Base-by-base conservation (phyloP, 305 asterid genomes). In the Ilex paraguariensis region DNA sequence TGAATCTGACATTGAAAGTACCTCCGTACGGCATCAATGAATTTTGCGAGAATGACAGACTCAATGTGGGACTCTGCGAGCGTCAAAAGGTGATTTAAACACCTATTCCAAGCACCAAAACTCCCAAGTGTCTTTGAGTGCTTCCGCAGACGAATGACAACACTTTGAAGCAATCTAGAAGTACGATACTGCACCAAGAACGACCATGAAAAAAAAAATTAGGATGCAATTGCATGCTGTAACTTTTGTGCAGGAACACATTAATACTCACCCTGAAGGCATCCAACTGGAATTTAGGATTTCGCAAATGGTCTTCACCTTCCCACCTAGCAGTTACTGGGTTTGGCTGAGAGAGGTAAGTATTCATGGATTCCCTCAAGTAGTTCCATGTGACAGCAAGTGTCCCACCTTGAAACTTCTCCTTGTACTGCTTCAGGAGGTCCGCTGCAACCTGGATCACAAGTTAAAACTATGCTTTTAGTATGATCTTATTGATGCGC, bases 61-160 rank as follows among this genome's bases (percentile, higher is more conserved):
- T 92, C 98, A 46, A 92, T 81, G 75, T 92, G 98, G 15, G 98
- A 92, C 70, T 89, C 98, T 5, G 98, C 95, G 49, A 92, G 96
- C 6, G 96, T 92, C 87, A 90, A 64, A 53, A 92, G 87, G 72
- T 92, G 98, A 78, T 92, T 92, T 60, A 92, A 76, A 65, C 98
- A 92, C 82, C 98, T 86, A 77, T 92, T 92, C 97, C 98, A 92
- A 46, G 96, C 96, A 69, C 98, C 98, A 75, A 92, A 92, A 70
- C 88, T 66, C 59, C 97, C 97, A 17, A 87, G 94, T 54, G 82
- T 80, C 79, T 89, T 92, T 6, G 96, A 78, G 77, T 92, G 98
- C 75, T 87, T 92, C 78, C 79, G 78, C 55, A 92, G 91, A 54
- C 98, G 91, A 61, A 87, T 70, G 31, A 90, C 96, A 39, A 84